Base-by-base conservation (phyloP, 768 basidiomycete genomes). In the Phlebiopsis flavidoalba region DNA sequence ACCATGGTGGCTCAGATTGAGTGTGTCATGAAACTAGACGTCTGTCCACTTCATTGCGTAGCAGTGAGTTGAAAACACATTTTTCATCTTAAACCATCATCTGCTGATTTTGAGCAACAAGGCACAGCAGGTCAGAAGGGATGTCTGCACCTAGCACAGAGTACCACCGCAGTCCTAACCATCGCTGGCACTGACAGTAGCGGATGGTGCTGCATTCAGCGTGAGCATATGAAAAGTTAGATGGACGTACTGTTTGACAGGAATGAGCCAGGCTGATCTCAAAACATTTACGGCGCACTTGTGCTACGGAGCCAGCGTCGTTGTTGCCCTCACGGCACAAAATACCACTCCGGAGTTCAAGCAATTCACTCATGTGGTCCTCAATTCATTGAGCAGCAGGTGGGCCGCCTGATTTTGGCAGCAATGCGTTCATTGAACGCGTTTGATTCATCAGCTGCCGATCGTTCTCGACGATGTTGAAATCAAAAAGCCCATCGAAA, bases 191-290 rank as follows among this genome's bases (percentile, higher is more conserved):
- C 90, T 14, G 94, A 95, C 67, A 83, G 87, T 1, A 83, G 89
- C 33, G 92, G 91, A 22, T n/a, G 93, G 94, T 1, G 93, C 94
- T 33, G 95, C 0, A 93, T 97, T 24, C 94, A 95, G 77, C n/a
- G 91, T 88, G 15, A 37, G 15, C 35, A 52, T 53, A 19, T 51
- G 12, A 37, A 14, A 26, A 52, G 50, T 19, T 53, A 10, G 36
- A 7, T 24, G 2, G n/a, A 31, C 56, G 22, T 19, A 58, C 36
- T 21, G 19, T 47, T 2, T 4, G 12, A 12, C 48, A 63, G 8
- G 12, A 24, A 17, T 8, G 57, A 47, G 8, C 26, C 65, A 94
- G 88, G 94, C 92, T 8, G 95, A 96, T 71, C 76, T 96, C 31
- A 93, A 89, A 72, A 88, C 93, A 0, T 89, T 94, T 65, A 85